A percentile compares a stretch with the other conserved stretches of the same genome.
Conservation (phyloP, 371 early-diverging fungal species). For the Apophysomyces sp. region DNA sequence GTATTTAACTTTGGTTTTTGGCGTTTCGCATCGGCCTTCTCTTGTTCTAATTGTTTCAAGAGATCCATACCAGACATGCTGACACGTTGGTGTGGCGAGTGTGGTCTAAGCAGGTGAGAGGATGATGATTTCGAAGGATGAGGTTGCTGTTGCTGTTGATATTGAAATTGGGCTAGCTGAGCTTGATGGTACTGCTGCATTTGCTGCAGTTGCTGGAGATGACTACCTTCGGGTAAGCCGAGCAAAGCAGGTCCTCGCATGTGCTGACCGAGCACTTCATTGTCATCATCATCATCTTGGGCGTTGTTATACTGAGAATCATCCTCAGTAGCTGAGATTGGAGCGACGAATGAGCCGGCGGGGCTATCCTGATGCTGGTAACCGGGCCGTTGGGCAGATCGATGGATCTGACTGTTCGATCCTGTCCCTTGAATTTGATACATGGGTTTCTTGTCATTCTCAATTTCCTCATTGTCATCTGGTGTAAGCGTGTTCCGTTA, state of each 20-base stretch:
- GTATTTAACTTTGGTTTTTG: slow-evolving; percentile 37
- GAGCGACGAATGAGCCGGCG: background rate
- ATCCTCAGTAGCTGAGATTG: background rate
- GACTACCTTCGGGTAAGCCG: slow-evolving; percentile 18
- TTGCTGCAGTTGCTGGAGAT: slow-evolving; percentile 27
- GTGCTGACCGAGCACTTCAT: slow-evolving; percentile 6
- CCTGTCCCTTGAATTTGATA: slow-evolving; percentile 6
- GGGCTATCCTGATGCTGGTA: background rate
- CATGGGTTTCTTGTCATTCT: background rate
- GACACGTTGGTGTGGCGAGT: slow-evolving; percentile 14
- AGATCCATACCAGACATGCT: slow-evolving; percentile 52
- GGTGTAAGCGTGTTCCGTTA: background rate
- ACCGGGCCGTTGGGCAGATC: background rate
- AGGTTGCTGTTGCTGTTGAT: slow-evolving; percentile 19
- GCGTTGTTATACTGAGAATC: background rate
- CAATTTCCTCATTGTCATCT: background rate
- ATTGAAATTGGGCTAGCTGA: slow-evolving; percentile 30
- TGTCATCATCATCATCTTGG: slow-evolving; percentile 15
- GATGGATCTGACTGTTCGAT: slow-evolving; percentile 1
- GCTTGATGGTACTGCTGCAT: slow-evolving; percentile 27
- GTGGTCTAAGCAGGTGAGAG: slow-evolving; percentile 5
- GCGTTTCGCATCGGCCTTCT: slow-evolving; percentile 36
- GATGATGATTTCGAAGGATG: slow-evolving; percentile 6
- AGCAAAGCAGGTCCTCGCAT: slow-evolving; percentile 4
- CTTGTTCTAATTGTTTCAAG: slow-evolving; percentile 42